These are phyloP conservation scores for Mycena leptocephala DNA, from an alignment of 768 basidiomycete genomes.

Conservation along the genomic window DNA sequence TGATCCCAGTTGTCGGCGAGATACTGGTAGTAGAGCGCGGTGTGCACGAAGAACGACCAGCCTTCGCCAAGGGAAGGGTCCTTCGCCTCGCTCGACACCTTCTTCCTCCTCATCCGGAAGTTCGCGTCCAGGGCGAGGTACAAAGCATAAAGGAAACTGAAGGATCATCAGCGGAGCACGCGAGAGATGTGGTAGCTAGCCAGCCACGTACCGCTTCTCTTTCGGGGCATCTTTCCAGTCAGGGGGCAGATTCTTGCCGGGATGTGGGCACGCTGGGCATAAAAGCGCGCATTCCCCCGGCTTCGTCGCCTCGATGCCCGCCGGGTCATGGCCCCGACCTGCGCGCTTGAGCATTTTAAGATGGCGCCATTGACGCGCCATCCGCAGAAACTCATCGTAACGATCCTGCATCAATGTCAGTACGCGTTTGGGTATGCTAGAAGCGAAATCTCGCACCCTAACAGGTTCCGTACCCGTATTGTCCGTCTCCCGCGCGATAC, in stretches of 20 bases:
- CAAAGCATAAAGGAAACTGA: slow-evolving; percentile 31
- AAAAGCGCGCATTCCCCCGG: slow-evolving; percentile 36
- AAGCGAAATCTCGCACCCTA: neutral
- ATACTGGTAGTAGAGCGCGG: slow-evolving; percentile 17
- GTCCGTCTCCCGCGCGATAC: neutral
- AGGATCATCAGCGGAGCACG: no score
- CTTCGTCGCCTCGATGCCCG: neutral
- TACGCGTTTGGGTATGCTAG: neutral
- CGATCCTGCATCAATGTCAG: slow-evolving; percentile 12
- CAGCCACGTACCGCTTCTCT: slow-evolving; percentile 26
- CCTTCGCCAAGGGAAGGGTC: slow-evolving; percentile 36
- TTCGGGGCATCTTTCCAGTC: slow-evolving; percentile 25
- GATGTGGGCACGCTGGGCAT: slow-evolving; percentile 47
- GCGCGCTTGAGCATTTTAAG: slow-evolving; percentile 41
- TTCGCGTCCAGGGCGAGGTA: slow-evolving; percentile 42
- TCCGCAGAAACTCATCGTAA: slow-evolving; percentile 36
- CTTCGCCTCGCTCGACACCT: slow-evolving; percentile 20
- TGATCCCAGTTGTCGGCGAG: neutral
- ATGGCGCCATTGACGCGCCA: slow-evolving; percentile 34
- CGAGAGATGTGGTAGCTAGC: no score
- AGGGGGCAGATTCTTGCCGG: slow-evolving; percentile 39
- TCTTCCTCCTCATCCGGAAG: slow-evolving; percentile 38
- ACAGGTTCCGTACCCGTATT: neutral
- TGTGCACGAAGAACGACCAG: slow-evolving; percentile 27
- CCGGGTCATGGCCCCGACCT: slow-evolving; percentile 16